A percentile compares a stretch with the other conserved stretches of the same genome.
Evolutionary conservation across 2,329 filamentous ascomycete species (phyloP).

Genomic region (Tolypocladium cylindrosporum): DNA sequence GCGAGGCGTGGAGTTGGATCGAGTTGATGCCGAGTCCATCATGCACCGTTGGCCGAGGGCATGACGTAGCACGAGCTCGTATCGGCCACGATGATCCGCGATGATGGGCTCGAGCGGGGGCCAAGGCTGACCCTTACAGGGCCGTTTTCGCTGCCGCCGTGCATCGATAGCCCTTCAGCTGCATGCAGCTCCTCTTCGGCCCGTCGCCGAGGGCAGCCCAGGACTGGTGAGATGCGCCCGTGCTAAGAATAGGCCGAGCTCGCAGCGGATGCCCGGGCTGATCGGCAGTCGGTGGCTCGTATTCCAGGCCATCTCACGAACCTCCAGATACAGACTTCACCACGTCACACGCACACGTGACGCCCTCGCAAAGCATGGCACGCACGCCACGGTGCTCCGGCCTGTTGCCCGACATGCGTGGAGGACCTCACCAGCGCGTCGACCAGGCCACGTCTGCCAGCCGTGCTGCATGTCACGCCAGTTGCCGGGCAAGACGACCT

Average conservation of each 20-base stretch:
- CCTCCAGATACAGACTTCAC: background rate
- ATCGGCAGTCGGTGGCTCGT: background rate
- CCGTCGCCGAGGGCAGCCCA: background rate
- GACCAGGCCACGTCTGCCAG: background rate
- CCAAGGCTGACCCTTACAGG: background rate
- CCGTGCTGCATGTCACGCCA: background rate
- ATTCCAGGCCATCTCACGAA: background rate
- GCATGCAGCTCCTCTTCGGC: background rate
- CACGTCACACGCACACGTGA: background rate
- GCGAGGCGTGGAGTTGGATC: background rate
- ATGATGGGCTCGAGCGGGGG: background rate
- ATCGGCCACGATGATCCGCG: background rate
- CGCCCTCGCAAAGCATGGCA: background rate
- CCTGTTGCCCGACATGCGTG: background rate
- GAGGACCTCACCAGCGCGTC: no score
- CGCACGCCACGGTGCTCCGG: background rate
- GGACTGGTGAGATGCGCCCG: background rate
- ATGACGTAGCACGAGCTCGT: slow-evolving; percentile 13
- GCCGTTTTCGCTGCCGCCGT: background rate
- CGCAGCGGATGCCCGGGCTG: background rate
- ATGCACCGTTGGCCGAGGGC: background rate
- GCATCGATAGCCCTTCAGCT: background rate
- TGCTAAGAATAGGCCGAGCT: background rate
- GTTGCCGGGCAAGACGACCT: background rate
- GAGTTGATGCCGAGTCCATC: background rate